phyloP scores from a whole-genome alignment of 2,329 filamentous ascomycete genomes.

The Colletotrichum kahawae region DNA sequence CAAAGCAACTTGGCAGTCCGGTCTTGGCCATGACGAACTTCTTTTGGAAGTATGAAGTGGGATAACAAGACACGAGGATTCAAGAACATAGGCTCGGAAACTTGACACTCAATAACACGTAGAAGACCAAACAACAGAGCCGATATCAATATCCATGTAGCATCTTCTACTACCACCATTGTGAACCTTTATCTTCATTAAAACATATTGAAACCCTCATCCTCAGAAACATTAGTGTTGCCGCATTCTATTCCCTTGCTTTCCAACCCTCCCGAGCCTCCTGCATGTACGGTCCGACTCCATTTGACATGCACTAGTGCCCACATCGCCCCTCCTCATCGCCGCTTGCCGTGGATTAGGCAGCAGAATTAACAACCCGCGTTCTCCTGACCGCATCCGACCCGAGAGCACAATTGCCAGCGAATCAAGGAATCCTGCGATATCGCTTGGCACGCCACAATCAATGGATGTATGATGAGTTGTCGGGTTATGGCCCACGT shows the following conservation, averaged over 20 bases:
- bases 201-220: neutral
- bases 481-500: neutral
- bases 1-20: neutral
- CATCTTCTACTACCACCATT: neutral
- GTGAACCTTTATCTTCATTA: neutral
- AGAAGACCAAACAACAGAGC: neutral
- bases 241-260: neutral
- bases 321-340: neutral
- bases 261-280: neutral
- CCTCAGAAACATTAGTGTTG: neutral
- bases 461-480: neutral
- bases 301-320: neutral
- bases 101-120: neutral
- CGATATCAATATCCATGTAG: neutral
- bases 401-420: neutral
- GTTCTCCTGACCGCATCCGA: neutral
- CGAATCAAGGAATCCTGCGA: neutral
- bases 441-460: neutral
- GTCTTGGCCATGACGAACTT: neutral
- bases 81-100: neutral
- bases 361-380: conserved; percentile 9
- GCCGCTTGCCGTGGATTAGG: neutral
- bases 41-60: neutral
- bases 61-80: neutral
- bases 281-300: neutral